These are phyloP conservation scores for Crucihimalaya himalaica DNA, from an alignment of 345 rosid species.

Conservation along the genomic window DNA sequence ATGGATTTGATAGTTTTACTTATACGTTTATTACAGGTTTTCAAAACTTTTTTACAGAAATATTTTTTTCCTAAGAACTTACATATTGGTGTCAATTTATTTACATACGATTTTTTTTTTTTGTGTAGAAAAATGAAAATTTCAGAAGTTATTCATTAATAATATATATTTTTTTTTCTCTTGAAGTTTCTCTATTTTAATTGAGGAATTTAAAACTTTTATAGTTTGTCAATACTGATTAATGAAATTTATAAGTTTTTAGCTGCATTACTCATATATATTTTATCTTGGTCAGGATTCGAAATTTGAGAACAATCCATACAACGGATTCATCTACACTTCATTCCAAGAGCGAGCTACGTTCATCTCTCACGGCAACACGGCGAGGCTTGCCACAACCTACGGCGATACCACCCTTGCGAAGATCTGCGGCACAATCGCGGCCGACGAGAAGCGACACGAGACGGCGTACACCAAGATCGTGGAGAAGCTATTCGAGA, in stretches of 20 bases:
- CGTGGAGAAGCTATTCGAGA: conserved; percentile 55
- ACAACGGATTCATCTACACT: conserved; percentile 61
- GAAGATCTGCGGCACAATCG: conserved; percentile 56
- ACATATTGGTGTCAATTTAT: no score
- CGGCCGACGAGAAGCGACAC: conserved; percentile 63
- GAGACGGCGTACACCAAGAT: conserved; percentile 57
- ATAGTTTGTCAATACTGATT: no score
- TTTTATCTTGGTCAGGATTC: conserved; percentile 46
- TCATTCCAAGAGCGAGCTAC: conserved; percentile 72
- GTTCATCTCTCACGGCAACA: conserved; percentile 62
- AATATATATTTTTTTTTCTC: no score
- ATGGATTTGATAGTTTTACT: no score
- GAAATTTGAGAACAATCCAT: conserved; percentile 54
- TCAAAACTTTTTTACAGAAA: no score
- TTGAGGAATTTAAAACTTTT: no score
- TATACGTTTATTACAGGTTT: no score
- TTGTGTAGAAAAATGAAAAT: no score
- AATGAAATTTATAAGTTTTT: not conserved
- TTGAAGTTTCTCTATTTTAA: no score
- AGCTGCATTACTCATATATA: not conserved
- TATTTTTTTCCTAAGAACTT: no score
- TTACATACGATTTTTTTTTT: no score
- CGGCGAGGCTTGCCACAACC: conserved; percentile 43
- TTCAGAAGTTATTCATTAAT: no score
- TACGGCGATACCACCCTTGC: conserved; percentile 53